A percentile compares a stretch with the other conserved stretches of the same genome.
These are phyloP conservation scores for Trichoderma gracile DNA, from an alignment of 2,329 filamentous ascomycete genomes.

Conservation along the genomic window DNA sequence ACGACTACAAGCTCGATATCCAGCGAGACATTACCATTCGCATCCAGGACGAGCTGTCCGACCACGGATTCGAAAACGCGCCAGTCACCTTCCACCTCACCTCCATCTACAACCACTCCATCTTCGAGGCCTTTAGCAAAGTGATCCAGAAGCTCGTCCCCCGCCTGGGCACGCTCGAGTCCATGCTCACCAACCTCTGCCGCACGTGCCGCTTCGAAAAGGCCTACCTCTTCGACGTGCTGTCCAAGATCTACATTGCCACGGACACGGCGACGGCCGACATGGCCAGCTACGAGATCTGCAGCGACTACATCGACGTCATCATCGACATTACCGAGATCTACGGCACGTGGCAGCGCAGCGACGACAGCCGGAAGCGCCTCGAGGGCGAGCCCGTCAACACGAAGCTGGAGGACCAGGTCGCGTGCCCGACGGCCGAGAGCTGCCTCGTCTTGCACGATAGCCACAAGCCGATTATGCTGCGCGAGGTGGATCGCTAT, in stretches of 20 bases:
- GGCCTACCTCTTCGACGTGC: constrained; percentile 94
- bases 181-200: constrained; percentile 89
- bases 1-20: constrained; percentile 94
- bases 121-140: constrained; percentile 97
- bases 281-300: constrained; percentile 96
- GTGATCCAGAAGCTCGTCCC: constrained; percentile 98
- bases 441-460: constrained; percentile 68
- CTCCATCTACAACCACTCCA: constrained; percentile 97
- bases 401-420: constrained; percentile 64
- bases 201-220: constrained; percentile 96
- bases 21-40: constrained; percentile 95
- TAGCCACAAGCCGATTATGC: constrained; percentile 63
- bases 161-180: constrained; percentile 87
- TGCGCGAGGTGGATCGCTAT: constrained; percentile 71
- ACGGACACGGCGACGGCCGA: constrained; percentile 92
- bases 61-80: constrained; percentile 89
- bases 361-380: constrained; percentile 53
- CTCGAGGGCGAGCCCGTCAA: constrained; percentile 63
- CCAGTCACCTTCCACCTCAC: constrained; percentile 95
- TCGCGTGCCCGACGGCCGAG: constrained; percentile 66
- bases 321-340: constrained; percentile 97
- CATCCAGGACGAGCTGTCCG: constrained; percentile 92
- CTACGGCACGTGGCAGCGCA: constrained; percentile 73
- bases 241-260: constrained; percentile 98
- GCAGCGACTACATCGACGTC: constrained; percentile 97